Base-by-base conservation (phyloP, 768 basidiomycete genomes). In the Pholiota microspora region DNA sequence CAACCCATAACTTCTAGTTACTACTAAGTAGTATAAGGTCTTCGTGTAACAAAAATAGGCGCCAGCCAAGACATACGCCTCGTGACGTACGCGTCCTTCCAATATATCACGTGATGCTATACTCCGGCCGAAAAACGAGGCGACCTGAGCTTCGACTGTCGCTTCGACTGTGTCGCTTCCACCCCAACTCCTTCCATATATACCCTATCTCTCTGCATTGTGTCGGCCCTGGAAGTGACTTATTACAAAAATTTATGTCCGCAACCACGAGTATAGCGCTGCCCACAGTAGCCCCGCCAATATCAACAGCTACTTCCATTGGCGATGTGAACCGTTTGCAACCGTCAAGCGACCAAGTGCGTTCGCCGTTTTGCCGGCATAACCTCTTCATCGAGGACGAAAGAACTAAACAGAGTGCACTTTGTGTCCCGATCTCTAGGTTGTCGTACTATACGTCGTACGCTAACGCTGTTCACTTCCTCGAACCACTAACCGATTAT, bases 311-410 rank as follows among this genome's bases (percentile, higher is more conserved):
- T 8, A 70, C 73, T 31, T 64, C 71, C 29, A 18, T 59, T 56
- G 64, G 63, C 62, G 53, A 45, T 25, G 54, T 60, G 13, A 76
- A 72, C 32, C 74, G 84, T 50, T 72, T 88, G 53, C 68, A 74
- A 51, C 89, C 89, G 15, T 82, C 85, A 16, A 83, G 80, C 64
- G 85, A 89, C 73, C 88, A 91, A 78, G 88, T 85, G 56, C 49
- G 81, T 73, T 45, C 56, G 15, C 23, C 24, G 51, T 56, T 53
- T 34, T 23, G n/a, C 34, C 13, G 32, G 34, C 31, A 16, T 42
- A 42, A 18, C 40, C 49, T 58, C 29, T 36, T 51, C 48, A 44
- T 54, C 57, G 55, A 56, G 32, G 44, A 34, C 53, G 40, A 13
- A 54, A 55, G 55, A 48, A 57, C 53, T 50, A 53, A 62, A 35